phyloP scores from a whole-genome alignment of 805 yeast genomes.

The Vanderwaltozyma polyspora region DNA sequence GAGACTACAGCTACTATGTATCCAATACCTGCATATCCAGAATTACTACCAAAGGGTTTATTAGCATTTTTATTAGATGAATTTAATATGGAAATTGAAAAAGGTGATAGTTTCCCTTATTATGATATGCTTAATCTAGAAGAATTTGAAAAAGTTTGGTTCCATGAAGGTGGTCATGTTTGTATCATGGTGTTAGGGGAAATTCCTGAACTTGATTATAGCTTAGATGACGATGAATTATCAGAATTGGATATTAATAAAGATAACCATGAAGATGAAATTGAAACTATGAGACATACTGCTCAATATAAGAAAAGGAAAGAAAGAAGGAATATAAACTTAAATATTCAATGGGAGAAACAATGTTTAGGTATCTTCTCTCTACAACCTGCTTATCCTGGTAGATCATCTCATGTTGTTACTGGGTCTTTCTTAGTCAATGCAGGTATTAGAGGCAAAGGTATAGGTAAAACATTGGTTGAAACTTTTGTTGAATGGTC shows the following conservation, averaged over 20 bases:
- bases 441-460: conserved; percentile 85
- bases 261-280: conserved; percentile 13
- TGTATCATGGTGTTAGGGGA: conserved; percentile 68
- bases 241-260: conserved; percentile 10
- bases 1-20: conserved; percentile 89
- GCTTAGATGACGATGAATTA: conserved; percentile 11
- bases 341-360: conserved; percentile 71
- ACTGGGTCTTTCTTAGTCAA: conserved; percentile 82
- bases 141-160: conserved; percentile 79
- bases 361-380: conserved; percentile 83
- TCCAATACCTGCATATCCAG: conserved; percentile 57
- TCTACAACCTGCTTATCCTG: conserved; percentile 83
- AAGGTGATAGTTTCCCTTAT: conserved; percentile 81
- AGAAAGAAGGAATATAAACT: conserved; percentile 17
- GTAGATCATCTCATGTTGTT: conserved; percentile 86
- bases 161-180: conserved; percentile 38
- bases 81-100: conserved; percentile 81
- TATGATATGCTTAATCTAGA: conserved; percentile 69
- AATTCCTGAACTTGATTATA: conserved; percentile 36
- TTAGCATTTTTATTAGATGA: conserved; percentile 80
- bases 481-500: conserved; percentile 89
- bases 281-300: conserved; percentile 17
- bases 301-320: conserved; percentile 20
- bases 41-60: conserved; percentile 60
- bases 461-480: conserved; percentile 76